Conservation (phyloP, 2,329 filamentous ascomycete genomes). For the Sporothrix curviconia region DNA sequence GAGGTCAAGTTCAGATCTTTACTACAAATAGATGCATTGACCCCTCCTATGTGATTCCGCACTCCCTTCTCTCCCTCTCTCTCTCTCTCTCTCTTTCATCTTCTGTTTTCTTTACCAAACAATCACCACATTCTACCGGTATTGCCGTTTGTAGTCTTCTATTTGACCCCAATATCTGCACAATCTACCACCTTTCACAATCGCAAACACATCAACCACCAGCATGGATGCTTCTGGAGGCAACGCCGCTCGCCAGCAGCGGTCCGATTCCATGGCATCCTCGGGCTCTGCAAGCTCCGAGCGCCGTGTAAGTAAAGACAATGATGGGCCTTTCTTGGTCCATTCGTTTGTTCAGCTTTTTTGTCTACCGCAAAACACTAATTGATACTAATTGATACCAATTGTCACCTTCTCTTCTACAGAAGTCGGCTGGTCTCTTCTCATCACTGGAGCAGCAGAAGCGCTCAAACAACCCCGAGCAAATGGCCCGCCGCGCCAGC, state of each 20-base stretch:
- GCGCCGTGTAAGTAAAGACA: conserved; percentile 23
- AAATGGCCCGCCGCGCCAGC: conserved; percentile 45
- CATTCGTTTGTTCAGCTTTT: no score
- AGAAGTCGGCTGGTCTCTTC: conserved; percentile 37
- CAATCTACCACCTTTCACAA: background rate
- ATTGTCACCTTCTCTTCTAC: background rate
- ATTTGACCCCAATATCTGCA: background rate
- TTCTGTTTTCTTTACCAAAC: background rate
- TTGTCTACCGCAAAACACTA: no score
- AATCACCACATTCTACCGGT: background rate
- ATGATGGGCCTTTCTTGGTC: no score
- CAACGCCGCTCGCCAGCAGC: conserved; percentile 18
- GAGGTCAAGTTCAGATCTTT: background rate
- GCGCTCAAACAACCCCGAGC: conserved; percentile 36
- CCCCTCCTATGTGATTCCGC: background rate
- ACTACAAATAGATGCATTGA: background rate
- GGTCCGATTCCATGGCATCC: conserved; percentile 23
- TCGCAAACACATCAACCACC: background rate
- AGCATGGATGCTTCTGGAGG: conserved; percentile 17
- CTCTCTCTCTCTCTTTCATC: background rate
- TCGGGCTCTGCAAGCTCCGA: conserved; percentile 7
- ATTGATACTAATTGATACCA: no score
- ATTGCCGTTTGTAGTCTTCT: no score
- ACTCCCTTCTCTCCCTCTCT: background rate
- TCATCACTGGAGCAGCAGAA: conserved; percentile 47